Percentiles rank a stretch among this genome's conserved stretches.
phyloP scores from a whole-genome alignment of 208 protist species.

The Hexamita inflata region DNA sequence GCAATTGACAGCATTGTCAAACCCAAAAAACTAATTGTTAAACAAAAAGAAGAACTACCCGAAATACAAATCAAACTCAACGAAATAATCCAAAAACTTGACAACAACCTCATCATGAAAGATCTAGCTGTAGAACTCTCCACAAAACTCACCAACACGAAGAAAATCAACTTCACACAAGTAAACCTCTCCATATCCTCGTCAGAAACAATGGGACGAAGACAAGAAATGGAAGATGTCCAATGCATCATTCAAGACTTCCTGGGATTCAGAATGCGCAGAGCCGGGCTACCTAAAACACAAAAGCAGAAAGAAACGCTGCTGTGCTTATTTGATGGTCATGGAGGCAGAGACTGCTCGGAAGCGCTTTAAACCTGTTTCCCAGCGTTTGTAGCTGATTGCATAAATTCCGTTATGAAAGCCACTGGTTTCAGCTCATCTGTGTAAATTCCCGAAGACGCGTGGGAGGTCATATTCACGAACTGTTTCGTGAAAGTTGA shows the following conservation, averaged over 20 bases:
- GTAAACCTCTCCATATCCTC: neutral
- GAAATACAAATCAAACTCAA: too few species aligned
- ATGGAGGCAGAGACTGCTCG: slow-evolving; percentile 17
- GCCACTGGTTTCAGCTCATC: neutral
- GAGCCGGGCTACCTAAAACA: neutral
- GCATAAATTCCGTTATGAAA: neutral
- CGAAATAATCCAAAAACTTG: too few species aligned
- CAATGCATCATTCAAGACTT: neutral
- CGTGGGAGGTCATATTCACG: neutral
- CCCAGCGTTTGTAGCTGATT: neutral
- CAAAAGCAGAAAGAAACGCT: neutral
- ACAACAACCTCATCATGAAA: too few species aligned
- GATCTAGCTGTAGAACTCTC: too few species aligned
- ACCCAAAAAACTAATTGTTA: too few species aligned
- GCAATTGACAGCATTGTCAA: too few species aligned
- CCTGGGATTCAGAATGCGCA: neutral
- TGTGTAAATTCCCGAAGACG: neutral
- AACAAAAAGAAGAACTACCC: too few species aligned
- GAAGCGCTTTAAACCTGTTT: neutral
- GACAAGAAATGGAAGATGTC: slow-evolving; percentile 15
- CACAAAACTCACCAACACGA: too few species aligned
- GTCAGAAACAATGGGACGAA: slow-evolving; percentile 4
- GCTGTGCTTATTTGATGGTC: slow-evolving; percentile 23
- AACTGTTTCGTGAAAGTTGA: neutral
- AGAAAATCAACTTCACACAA: too few species aligned